Conservation (phyloP, 768 basidiomycete genomes). For the Kwoniella sp. region DNA sequence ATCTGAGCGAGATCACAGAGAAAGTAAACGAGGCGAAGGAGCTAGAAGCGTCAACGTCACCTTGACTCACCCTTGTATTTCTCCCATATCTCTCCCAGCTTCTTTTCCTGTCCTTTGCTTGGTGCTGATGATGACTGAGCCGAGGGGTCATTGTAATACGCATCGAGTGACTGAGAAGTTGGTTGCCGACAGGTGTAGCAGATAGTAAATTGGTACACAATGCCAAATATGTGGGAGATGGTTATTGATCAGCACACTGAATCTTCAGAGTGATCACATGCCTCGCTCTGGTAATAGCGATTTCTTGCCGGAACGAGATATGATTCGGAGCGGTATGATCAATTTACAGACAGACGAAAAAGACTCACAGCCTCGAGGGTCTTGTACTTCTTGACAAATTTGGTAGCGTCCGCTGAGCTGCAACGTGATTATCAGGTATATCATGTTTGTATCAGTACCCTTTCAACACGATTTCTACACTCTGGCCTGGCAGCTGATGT, state of each 20-base stretch:
- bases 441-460: too few relatives aligned
- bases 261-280: too few relatives aligned
- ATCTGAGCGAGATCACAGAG: too few relatives aligned
- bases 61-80: slow-evolving; percentile 53
- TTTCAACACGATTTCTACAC: too few relatives aligned
- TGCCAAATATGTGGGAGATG: not conserved
- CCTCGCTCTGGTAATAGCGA: too few relatives aligned
- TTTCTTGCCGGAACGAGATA: too few relatives aligned
- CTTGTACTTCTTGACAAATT: slow-evolving; percentile 52
- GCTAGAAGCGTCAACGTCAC: not conserved
- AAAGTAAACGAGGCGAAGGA: too few relatives aligned
- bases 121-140: slow-evolving; percentile 36
- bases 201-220: not conserved
- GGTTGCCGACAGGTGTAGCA: too few relatives aligned
- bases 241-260: too few relatives aligned
- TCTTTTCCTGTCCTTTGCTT: slow-evolving; percentile 47
- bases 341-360: too few relatives aligned
- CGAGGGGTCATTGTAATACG: slow-evolving; percentile 47
- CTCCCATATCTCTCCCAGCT: slow-evolving; percentile 55
- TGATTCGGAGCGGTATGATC: too few relatives aligned
- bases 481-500: too few relatives aligned
- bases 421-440: not conserved
- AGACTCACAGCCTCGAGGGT: slow-evolving; percentile 50
- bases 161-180: slow-evolving; percentile 46
- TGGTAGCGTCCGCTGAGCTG: slow-evolving; percentile 45